Percentiles rank a stretch among this genome's conserved stretches.
These are phyloP conservation scores for Kodamaea leandrae DNA, from an alignment of 805 yeast genomes.

Conservation along the genomic window DNA sequence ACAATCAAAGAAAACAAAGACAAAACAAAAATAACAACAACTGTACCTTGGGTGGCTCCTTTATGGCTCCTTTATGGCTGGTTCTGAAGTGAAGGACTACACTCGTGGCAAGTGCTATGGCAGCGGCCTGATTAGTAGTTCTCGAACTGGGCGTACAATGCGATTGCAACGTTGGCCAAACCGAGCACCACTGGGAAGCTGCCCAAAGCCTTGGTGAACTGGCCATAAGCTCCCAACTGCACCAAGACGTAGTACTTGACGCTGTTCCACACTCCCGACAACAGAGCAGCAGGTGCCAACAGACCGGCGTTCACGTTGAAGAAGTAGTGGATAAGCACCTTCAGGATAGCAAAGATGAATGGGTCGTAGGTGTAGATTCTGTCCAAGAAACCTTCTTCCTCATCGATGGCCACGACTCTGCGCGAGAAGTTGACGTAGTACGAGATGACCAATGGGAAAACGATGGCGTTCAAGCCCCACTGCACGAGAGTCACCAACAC, in stretches of 20 bases:
- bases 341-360: constrained; percentile 42
- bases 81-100: constrained; percentile 6
- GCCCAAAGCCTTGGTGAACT: constrained; percentile 41
- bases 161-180: constrained; percentile 44
- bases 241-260: constrained; percentile 30
- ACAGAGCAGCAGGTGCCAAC: constrained; percentile 25
- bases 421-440: constrained; percentile 54
- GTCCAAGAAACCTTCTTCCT: constrained; percentile 29
- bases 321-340: constrained; percentile 42
- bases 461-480: constrained; percentile 43
- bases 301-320: constrained; percentile 33
- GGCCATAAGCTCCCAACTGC: constrained; percentile 38
- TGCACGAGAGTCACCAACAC: constrained; percentile 29
- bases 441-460: constrained; percentile 42
- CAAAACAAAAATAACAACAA: neutral
- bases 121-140: constrained; percentile 26
- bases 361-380: constrained; percentile 52
- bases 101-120: too few species aligned
- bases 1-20: constrained; percentile 5
- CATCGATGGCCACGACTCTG: constrained; percentile 32
- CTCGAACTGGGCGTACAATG: constrained; percentile 52
- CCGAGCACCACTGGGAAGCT: constrained; percentile 47
- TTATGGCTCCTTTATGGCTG: neutral
- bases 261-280: constrained; percentile 25
- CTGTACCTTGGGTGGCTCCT: too few species aligned